Evolutionary conservation across 176 grass and related monocot species (phyloP).

Genomic region (Musa acuminata): DNA sequence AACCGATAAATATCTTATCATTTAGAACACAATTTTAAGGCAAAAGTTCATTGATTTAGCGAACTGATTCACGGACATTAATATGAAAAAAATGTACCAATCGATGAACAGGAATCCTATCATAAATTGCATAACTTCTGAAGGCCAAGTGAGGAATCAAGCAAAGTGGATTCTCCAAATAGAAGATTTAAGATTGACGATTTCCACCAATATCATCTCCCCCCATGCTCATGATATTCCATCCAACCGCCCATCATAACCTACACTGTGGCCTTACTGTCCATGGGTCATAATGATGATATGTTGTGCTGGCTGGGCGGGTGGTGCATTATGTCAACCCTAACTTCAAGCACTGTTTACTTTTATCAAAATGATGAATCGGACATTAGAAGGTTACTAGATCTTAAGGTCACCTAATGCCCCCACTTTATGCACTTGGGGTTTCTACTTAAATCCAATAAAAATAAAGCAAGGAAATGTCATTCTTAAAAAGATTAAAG

Average conservation of each 20-base stretch:
- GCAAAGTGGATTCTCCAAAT: not conserved
- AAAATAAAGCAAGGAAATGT: too few species aligned
- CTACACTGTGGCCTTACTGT: not conserved
- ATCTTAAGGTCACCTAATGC: not conserved
- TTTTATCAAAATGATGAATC: not conserved
- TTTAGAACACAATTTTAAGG: not conserved
- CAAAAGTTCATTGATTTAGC: not conserved
- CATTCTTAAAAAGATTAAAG: too few species aligned
- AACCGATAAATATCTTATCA: conserved; percentile 7
- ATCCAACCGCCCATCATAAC: not conserved
- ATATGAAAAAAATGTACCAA: not conserved
- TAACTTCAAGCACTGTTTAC: not conserved
- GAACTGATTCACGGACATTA: not conserved
- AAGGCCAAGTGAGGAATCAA: not conserved
- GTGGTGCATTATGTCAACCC: not conserved
- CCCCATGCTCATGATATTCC: not conserved
- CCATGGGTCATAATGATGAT: not conserved
- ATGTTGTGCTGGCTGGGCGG: not conserved
- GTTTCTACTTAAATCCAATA: not conserved
- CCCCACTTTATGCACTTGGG: not conserved
- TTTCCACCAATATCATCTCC: not conserved
- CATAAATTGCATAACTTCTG: not conserved
- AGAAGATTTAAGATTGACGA: too few species aligned
- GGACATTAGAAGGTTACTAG: too few species aligned
- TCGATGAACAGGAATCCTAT: not conserved